Base-by-base conservation (phyloP, 1,284 basidiomycete species). In the Coriolopsis trogii region DNA sequence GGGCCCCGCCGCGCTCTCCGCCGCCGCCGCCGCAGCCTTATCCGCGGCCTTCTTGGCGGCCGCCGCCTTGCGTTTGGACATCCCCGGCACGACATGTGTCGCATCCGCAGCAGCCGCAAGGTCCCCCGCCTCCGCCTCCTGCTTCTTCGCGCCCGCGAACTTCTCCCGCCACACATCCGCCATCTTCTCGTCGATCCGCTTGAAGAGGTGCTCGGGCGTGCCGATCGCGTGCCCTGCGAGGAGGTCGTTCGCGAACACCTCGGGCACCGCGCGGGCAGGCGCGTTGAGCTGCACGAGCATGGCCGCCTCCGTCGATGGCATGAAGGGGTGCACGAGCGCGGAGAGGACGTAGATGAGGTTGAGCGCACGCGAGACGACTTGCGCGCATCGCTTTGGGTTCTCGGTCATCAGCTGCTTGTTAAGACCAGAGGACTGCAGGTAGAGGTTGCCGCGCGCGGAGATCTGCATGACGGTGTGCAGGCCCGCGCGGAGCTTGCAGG, bases 321-420 rank as follows among this genome's bases (percentile, higher is more conserved):
- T 98, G 84, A 95, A 99, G 0, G 97, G 96, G 68, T 95, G 90
- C 59, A 94, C 73, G 58, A 97, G 75, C 26, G 87, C 87, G 10
- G 92, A 90, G 51, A 99, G 81, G 25, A 89, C 73, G 71, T 97
- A 99, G 70, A 99, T 97, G 61, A 99, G 77, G 74, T 98, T 98
- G 70, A 95, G 73, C 20, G 94, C 90, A 52, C 95, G 87, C 39
- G 92, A 85, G 56, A 98, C 78, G 57, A 98, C 94, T 65, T 93
- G 88, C 5, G 90, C 94, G 63, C 95, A 97, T 55, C 94, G 87
- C 56, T 81, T 80, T 1, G 93, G 93, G 56, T 91, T 80, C 61
- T 88, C 84, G 21, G 82, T 76, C 73, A 96, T 88, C 46, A 99
- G 80, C 3, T 92, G 82, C 69, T 98, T 98, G 80, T 92, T 92